A percentile compares a stretch with the other conserved stretches of the same genome.
Evolutionary conservation across 2,329 filamentous ascomycete species (phyloP).

Genomic region (Cercospora sp.): DNA sequence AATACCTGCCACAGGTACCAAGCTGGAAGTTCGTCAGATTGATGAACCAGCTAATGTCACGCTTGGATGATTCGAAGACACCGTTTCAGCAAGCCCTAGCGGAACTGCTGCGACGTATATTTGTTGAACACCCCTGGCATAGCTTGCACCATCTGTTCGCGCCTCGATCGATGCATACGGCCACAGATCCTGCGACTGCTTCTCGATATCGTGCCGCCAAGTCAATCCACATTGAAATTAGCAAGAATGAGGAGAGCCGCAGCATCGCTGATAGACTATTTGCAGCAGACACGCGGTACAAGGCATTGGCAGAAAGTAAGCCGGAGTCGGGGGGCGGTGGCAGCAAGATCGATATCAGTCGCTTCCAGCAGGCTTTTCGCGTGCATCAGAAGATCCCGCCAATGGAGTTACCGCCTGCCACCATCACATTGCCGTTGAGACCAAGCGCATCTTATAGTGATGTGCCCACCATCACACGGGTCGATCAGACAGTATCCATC

Average conservation of each 20-base stretch:
- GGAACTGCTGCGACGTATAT: slow-evolving; percentile 77
- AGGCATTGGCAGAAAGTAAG: slow-evolving; percentile 65
- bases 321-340: slow-evolving; percentile 41
- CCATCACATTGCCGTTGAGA: slow-evolving; percentile 77
- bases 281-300: slow-evolving; percentile 68
- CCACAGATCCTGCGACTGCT: slow-evolving; percentile 67
- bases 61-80: slow-evolving; percentile 69
- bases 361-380: slow-evolving; percentile 62
- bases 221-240: slow-evolving; percentile 64
- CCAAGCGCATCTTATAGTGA: slow-evolving; percentile 72
- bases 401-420: slow-evolving; percentile 78
- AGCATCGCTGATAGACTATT: slow-evolving; percentile 71
- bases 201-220: slow-evolving; percentile 74
- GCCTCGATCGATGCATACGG: slow-evolving; percentile 57
- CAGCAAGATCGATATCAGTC: slow-evolving; percentile 59
- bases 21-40: slow-evolving; percentile 89
- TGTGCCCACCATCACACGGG: slow-evolving; percentile 71
- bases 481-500: slow-evolving; percentile 76
- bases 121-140: slow-evolving; percentile 90
- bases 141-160: slow-evolving; percentile 97
- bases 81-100: slow-evolving; percentile 76
- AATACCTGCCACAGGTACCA: slow-evolving; percentile 71
- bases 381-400: slow-evolving; percentile 59
- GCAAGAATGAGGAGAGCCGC: slow-evolving; percentile 53
- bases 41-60: slow-evolving; percentile 96